Percentiles rank a stretch among this genome's conserved stretches.
phyloP scores from a whole-genome alignment of 495 filamentous ascomycete species.

The Tuber brumale region DNA sequence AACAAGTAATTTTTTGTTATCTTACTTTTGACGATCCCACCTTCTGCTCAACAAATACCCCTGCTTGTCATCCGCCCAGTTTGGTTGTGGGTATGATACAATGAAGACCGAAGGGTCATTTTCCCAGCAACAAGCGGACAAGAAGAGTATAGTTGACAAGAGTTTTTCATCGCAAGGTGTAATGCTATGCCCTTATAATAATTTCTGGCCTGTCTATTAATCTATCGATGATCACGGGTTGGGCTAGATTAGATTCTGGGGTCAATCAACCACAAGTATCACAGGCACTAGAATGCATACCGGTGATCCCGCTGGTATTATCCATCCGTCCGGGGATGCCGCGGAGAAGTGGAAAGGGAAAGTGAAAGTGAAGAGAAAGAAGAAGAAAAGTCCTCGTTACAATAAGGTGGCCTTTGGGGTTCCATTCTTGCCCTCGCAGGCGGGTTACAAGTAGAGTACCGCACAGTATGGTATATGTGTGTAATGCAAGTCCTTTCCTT shows the following conservation, averaged over 20 bases:
- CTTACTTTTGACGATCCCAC: too few species aligned
- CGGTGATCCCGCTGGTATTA: background rate
- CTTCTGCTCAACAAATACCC: too few species aligned
- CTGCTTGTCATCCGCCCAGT: too few species aligned
- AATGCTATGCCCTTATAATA: background rate
- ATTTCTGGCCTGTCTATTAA: background rate
- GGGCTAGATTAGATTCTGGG: background rate
- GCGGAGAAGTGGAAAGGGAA: background rate
- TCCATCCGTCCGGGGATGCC: background rate
- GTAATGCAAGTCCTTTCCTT: background rate
- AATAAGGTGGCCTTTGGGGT: background rate
- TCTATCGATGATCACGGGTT: background rate
- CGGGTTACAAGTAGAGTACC: background rate
- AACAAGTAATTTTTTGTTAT: too few species aligned
- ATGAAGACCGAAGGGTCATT: too few species aligned
- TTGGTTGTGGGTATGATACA: too few species aligned
- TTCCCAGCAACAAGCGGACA: background rate
- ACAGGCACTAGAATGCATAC: background rate
- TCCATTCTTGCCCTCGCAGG: background rate
- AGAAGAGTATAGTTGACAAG: background rate
- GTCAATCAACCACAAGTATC: background rate
- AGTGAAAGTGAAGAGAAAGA: background rate
- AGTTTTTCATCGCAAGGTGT: background rate
- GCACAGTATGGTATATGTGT: background rate
- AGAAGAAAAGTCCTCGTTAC: background rate